Conservation (phyloP, 2,329 filamentous ascomycete species). For the Colletotrichum viniferum region DNA sequence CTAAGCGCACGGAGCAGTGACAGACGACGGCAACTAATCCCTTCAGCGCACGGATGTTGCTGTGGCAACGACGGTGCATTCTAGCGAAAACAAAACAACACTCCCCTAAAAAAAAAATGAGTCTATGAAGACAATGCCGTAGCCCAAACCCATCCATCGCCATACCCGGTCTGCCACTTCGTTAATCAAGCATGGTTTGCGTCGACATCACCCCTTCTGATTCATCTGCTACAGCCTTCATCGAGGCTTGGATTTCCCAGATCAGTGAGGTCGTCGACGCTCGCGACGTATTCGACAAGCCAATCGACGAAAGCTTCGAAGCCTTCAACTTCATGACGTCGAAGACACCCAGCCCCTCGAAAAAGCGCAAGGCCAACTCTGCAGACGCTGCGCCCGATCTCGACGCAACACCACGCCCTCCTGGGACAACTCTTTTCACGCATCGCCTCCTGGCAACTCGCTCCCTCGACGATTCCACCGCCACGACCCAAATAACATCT, state of each 20-base stretch:
- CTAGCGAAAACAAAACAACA: no score
- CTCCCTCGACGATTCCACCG: background rate
- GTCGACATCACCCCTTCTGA: background rate
- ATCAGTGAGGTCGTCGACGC: background rate
- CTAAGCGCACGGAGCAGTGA: fast-evolving
- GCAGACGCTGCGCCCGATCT: background rate
- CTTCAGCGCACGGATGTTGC: fast-evolving
- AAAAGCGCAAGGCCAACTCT: background rate
- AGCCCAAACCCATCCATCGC: background rate
- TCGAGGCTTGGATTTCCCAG: background rate
- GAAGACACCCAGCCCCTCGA: background rate
- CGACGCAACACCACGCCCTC: background rate
- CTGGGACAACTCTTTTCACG: background rate
- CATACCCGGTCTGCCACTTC: background rate
- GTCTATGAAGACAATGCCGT: fast-evolving
- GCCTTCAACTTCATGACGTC: background rate
- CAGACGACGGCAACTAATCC: fast-evolving
- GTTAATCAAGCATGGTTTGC: fast-evolving
- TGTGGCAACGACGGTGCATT: no score
- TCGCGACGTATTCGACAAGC: background rate
- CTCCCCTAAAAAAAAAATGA: no score
- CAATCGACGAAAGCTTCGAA: background rate
- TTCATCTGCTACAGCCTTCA: background rate
- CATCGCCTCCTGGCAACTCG: background rate
- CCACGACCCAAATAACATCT: background rate